These are phyloP conservation scores for Silene coronaria DNA, from an alignment of 179 eudicot species.

Conservation along the genomic window DNA sequence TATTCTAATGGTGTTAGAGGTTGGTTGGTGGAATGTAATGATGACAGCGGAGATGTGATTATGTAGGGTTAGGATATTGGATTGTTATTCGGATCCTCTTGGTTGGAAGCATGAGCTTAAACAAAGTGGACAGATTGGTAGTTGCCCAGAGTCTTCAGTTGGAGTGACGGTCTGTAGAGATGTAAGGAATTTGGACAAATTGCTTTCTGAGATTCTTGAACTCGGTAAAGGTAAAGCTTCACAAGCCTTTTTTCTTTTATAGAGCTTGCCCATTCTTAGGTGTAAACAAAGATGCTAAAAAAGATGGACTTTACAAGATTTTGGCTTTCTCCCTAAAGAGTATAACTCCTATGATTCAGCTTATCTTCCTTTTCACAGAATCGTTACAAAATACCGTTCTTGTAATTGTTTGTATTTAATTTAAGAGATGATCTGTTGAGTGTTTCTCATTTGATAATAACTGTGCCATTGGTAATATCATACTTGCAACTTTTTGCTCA, in stretches of 20 bases:
- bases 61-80: constrained; percentile 66
- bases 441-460: background rate
- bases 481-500: background rate
- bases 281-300: background rate
- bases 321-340: background rate
- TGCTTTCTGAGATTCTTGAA: constrained; percentile 40
- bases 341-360: background rate
- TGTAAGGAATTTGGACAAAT: constrained; percentile 42
- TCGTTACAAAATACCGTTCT: background rate
- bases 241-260: background rate
- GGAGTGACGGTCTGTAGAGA: constrained; percentile 44
- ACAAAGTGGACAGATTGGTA: constrained; percentile 39
- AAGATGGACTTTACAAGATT: background rate
- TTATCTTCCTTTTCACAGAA: background rate
- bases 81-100: constrained; percentile 85
- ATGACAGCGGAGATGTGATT: background rate
- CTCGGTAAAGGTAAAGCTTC: constrained; percentile 63
- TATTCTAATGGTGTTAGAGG: background rate
- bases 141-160: constrained; percentile 29
- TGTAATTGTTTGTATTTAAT: background rate
- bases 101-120: constrained; percentile 66
- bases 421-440: background rate
- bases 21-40: background rate
- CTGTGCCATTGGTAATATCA: background rate
- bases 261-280: background rate